Percentiles rank a stretch among this genome's conserved stretches.
phyloP scores from a whole-genome alignment of 2,329 filamentous ascomycete genomes.

The Neonectria punicea region DNA sequence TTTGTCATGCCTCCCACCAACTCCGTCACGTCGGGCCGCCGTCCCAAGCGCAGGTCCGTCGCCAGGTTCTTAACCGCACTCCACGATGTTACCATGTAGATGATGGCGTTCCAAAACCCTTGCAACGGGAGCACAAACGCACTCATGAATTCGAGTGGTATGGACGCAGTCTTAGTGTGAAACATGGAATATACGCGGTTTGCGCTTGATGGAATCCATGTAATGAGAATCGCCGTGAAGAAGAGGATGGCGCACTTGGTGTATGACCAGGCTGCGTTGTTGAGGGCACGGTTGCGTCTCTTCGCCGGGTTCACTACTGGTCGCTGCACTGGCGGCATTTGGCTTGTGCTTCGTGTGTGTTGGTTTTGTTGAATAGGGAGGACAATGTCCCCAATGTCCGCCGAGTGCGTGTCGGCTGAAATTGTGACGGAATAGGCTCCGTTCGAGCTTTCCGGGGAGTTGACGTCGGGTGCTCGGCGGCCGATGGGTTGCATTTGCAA shows the following conservation, averaged over 20 bases:
- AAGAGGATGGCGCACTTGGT: constrained; percentile 77
- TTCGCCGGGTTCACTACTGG: constrained; percentile 44
- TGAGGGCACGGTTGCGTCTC: constrained; percentile 61
- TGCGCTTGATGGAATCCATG: constrained; percentile 80
- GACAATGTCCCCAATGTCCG: constrained; percentile 38
- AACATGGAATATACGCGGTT: constrained; percentile 80
- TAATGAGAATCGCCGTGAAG: constrained; percentile 76
- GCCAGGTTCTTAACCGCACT: constrained; percentile 66
- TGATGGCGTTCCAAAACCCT: constrained; percentile 85
- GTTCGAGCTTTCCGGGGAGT: constrained; percentile 24
- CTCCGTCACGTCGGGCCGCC: constrained; percentile 48
- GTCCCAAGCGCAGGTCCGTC: constrained; percentile 48
- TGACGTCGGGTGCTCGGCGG: constrained; percentile 28
- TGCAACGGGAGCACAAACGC: constrained; percentile 82
- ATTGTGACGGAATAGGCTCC: constrained; percentile 64
- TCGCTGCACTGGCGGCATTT: constrained; percentile 26
- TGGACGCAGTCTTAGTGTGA: constrained; percentile 61
- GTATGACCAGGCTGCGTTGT: constrained; percentile 74
- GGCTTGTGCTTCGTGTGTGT: constrained; percentile 22
- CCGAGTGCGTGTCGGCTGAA: constrained; percentile 48
- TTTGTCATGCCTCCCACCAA: constrained; percentile 43
- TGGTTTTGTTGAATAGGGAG: constrained; percentile 40
- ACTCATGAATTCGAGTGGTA: constrained; percentile 74
- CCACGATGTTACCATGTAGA: constrained; percentile 79
- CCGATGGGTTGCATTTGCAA: constrained; percentile 42